Conservation (phyloP, 441 rosid species). For the Gossypium schwendimanii region DNA sequence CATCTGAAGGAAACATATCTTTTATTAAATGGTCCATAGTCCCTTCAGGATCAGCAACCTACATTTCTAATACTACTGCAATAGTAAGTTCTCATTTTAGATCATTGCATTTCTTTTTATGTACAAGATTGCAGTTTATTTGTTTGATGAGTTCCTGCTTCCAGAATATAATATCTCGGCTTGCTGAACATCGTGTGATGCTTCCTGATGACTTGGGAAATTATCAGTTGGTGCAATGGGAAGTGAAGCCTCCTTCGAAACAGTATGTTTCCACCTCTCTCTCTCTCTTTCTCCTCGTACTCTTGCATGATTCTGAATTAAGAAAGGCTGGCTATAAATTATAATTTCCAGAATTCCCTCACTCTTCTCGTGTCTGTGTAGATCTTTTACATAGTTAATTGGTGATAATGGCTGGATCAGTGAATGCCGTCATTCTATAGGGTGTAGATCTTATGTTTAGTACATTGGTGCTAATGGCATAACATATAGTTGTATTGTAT, state of each 20-base stretch:
- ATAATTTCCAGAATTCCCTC: no score
- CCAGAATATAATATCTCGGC: slow-evolving; percentile 55
- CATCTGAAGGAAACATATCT: slow-evolving; percentile 51
- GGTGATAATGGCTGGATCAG: no score
- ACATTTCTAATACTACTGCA: slow-evolving; percentile 59
- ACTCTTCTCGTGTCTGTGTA: no score
- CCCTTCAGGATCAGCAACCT: slow-evolving; percentile 42
- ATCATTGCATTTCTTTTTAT: neutral
- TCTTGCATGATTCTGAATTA: neutral
- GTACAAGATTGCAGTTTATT: neutral
- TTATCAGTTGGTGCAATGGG: slow-evolving; percentile 54
- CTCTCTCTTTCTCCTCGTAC: neutral
- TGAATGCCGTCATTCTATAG: no score
- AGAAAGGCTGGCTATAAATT: no score
- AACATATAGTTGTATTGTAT: no score
- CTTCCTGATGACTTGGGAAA: slow-evolving; percentile 61
- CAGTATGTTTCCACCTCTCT: slow-evolving; percentile 27
- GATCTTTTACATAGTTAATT: no score
- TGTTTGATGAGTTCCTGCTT: slow-evolving; percentile 13
- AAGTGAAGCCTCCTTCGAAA: slow-evolving; percentile 42
- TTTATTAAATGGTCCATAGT: slow-evolving; percentile 45
- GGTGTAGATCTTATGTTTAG: no score
- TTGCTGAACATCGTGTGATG: slow-evolving; percentile 50
- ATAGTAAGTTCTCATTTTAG: slow-evolving; percentile 31
- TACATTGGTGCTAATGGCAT: no score